Evolutionary conservation across 2,329 filamentous ascomycete genomes (phyloP).

Genomic region (Fusarium subtropicale): DNA sequence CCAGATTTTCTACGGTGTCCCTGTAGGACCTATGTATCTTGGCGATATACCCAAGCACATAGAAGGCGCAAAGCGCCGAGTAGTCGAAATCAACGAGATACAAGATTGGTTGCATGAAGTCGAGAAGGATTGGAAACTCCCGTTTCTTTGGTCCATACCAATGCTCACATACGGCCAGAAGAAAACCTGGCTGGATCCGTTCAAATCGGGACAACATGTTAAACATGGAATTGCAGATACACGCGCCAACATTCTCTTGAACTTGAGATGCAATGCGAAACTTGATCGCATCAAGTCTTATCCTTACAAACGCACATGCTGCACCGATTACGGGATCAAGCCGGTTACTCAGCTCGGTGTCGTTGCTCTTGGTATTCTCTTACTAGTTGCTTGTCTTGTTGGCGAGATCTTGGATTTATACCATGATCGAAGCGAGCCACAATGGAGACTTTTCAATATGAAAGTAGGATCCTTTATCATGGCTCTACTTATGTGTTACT

Average conservation of each 20-base stretch:
- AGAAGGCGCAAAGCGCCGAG: not conserved
- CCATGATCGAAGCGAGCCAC: not conserved
- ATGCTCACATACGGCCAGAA: slow-evolving; percentile 10
- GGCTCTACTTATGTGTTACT: slow-evolving; percentile 42
- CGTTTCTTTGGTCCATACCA: slow-evolving; percentile 31
- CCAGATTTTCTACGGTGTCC: slow-evolving; percentile 45
- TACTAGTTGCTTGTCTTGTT: slow-evolving; percentile 17
- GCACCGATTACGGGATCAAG: slow-evolving; percentile 56
- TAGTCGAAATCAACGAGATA: slow-evolving; percentile 13
- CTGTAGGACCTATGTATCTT: slow-evolving; percentile 36
- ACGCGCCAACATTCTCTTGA: slow-evolving; percentile 59
- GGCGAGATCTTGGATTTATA: not conserved
- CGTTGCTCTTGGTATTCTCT: slow-evolving; percentile 27
- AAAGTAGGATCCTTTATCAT: slow-evolving; percentile 38
- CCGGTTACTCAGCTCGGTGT: slow-evolving; percentile 34
- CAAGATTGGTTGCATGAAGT: not conserved
- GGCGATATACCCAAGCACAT: slow-evolving; percentile 4
- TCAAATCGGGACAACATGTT: slow-evolving; percentile 44
- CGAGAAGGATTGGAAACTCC: slow-evolving; percentile 15
- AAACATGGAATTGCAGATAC: slow-evolving; percentile 38
- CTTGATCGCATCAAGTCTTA: slow-evolving; percentile 49
- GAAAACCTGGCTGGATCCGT: slow-evolving; percentile 7
- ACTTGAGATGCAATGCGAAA: slow-evolving; percentile 62
- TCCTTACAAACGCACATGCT: slow-evolving; percentile 64
- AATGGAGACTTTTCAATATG: slow-evolving; percentile 28